These are phyloP conservation scores for Epichloe coenophiala DNA, from an alignment of 2,329 filamentous ascomycete genomes.

Conservation along the genomic window DNA sequence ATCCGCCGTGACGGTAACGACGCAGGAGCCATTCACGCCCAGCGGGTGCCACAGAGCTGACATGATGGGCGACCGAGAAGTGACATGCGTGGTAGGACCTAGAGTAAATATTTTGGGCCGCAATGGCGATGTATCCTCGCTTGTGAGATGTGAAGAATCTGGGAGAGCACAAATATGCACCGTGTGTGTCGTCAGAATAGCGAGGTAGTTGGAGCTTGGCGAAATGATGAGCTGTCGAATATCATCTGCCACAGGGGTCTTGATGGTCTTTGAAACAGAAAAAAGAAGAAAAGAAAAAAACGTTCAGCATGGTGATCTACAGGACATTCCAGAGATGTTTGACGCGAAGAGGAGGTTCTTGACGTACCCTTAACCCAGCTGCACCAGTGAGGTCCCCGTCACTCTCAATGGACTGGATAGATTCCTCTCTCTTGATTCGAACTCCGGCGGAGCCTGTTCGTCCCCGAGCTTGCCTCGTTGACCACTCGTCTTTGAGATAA, in stretches of 20 bases:
- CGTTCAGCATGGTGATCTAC: slow-evolving; percentile 1
- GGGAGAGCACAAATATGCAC: slow-evolving; percentile 81
- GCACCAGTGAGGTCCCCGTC: slow-evolving; percentile 15
- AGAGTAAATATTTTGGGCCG: slow-evolving; percentile 79
- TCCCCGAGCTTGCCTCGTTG: slow-evolving; percentile 16
- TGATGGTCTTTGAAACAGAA: slow-evolving; percentile 45
- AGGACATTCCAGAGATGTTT: neutral
- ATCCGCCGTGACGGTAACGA: slow-evolving; percentile 82
- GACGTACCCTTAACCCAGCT: slow-evolving; percentile 21
- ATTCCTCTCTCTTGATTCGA: slow-evolving; percentile 36
- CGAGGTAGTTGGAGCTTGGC: slow-evolving; percentile 67
- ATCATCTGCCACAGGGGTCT: slow-evolving; percentile 60
- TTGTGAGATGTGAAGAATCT: slow-evolving; percentile 61
- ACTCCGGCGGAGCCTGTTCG: slow-evolving; percentile 17
- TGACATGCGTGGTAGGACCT: slow-evolving; percentile 85
- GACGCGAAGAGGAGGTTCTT: neutral
- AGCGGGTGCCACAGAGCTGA: slow-evolving; percentile 88
- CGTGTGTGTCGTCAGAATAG: slow-evolving; percentile 75
- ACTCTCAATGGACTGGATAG: slow-evolving; percentile 23
- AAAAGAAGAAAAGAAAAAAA: neutral
- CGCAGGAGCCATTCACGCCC: slow-evolving; percentile 63
- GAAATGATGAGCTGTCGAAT: slow-evolving; percentile 80
- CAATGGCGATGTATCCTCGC: slow-evolving; percentile 52
- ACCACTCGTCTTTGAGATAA: slow-evolving; percentile 54
- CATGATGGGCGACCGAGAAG: slow-evolving; percentile 66